Evolutionary conservation across 2,329 filamentous ascomycete species (phyloP), one percentile per base, ranked within the genome.

Genomic region (Triangularia verruculosa): DNA sequence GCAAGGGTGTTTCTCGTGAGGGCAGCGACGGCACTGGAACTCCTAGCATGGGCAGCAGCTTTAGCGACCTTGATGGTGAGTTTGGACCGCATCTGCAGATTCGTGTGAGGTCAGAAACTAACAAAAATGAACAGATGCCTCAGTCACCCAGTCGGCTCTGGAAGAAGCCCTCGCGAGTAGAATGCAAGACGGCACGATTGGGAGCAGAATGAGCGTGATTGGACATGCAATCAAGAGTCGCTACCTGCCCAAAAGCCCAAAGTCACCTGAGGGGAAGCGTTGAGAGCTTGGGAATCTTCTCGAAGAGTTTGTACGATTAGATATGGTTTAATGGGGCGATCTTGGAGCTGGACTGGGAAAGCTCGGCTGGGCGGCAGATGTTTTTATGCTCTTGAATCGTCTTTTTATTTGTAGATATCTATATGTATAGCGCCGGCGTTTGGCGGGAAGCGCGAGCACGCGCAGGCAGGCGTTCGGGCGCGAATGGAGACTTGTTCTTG

Each of bases 41-140:
- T 12, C 89, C 89, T 1, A 92, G 89, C 70, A 92, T 93, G 87
- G 90, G 91, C 1, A 94, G 91, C 74, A 93, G 90, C 70, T 95
- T 92, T 71, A 94, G 90, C 75, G 92, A 95, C 77, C 82, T 96
- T 52, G 91, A 94, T 73, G 90, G 90, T 86, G 79, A 64, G 74
- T 6, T 28, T 27, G 6, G 57, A 60, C 58, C 9, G 30, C 58
- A 57, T 58, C 7, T 43, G 24, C 55, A 24, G 17, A 27, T 25
- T 17, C n/a, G n/a, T n/a, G n/a, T n/a, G 69, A 39, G 62, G 25
- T 64, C 34, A 15, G 64, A 67, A 30, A 66, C 59, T 17, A 7
- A 11, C 24, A 22, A 12, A n/a, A 12, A 3, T 24, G 25, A n/a
- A 32, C 28, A 91, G 91, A 93, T 80, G 87, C 89, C 17, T 92